Conservation (phyloP, 2,329 filamentous ascomycete genomes). For the Penicillium sp. region DNA sequence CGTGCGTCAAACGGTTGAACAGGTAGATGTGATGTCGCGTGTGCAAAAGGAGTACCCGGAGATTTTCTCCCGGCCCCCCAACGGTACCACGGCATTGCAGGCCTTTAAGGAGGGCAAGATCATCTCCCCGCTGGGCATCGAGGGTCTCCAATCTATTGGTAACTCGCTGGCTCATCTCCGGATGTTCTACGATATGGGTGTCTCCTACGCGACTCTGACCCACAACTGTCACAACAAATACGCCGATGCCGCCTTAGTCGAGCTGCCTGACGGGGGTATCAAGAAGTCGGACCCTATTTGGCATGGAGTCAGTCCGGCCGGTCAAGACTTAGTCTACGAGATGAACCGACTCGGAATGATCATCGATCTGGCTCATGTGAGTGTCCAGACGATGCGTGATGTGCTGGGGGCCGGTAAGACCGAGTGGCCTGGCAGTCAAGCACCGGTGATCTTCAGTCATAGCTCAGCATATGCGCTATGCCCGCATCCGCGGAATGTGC, state of each 20-base stretch:
- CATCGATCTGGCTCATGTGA: slow-evolving; percentile 83
- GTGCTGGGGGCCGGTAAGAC: slow-evolving; percentile 67
- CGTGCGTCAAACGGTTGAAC: slow-evolving; percentile 39
- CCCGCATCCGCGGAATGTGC: slow-evolving; percentile 87
- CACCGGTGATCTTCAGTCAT: slow-evolving; percentile 88
- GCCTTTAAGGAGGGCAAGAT: slow-evolving; percentile 67
- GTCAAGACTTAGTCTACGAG: slow-evolving; percentile 72
- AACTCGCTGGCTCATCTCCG: slow-evolving; percentile 73
- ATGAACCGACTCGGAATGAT: slow-evolving; percentile 96
- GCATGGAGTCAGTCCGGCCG: slow-evolving; percentile 72
- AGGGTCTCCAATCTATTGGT: slow-evolving; percentile 92
- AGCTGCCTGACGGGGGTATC: slow-evolving; percentile 41
- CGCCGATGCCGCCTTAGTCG: slow-evolving; percentile 75
- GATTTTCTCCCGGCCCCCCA: slow-evolving; percentile 60
- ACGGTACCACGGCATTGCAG: slow-evolving; percentile 64
- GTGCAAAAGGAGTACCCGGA: slow-evolving; percentile 38
- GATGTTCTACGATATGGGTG: slow-evolving; percentile 75
- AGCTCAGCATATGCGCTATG: slow-evolving; percentile 80
- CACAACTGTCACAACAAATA: slow-evolving; percentile 94
- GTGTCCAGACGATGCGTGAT: slow-evolving; percentile 81
- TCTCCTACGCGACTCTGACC: slow-evolving; percentile 84
- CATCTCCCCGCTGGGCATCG: slow-evolving; percentile 78
- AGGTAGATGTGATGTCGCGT: slow-evolving; percentile 42
- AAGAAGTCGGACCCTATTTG: slow-evolving; percentile 44
- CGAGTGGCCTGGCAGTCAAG: slow-evolving; percentile 71